Evolutionary conservation across 371 early-diverging fungal genomes (phyloP).

Genomic region (Mucor velutinosus): DNA sequence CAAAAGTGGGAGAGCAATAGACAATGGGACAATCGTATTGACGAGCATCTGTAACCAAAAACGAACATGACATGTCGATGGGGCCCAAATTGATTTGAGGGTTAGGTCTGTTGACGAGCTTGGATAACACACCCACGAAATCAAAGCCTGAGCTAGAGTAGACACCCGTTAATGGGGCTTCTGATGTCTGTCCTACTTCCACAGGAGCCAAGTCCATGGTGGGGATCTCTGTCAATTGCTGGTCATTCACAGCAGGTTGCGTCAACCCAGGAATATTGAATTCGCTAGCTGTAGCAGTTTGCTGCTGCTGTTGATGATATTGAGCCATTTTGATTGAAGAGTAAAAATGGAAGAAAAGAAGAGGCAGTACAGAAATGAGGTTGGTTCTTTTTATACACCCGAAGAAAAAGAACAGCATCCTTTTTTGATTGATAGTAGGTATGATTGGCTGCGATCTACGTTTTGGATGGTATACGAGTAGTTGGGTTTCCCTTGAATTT

Average conservation of each 20-base stretch:
- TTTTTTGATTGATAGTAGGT: not conserved
- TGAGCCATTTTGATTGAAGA: not conserved
- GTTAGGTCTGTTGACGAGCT: constrained; percentile 59
- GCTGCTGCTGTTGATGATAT: not conserved
- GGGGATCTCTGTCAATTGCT: constrained; percentile 16
- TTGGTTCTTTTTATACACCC: not conserved
- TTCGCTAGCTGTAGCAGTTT: not conserved
- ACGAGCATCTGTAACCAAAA: constrained; percentile 60
- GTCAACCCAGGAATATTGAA: constrained; percentile 14
- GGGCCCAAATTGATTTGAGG: constrained; percentile 68
- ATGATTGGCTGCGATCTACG: not conserved
- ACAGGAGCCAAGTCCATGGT: constrained; percentile 17
- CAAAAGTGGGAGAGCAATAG: constrained; percentile 67
- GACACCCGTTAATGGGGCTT: constrained; percentile 37
- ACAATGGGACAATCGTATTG: constrained; percentile 60
- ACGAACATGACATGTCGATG: constrained; percentile 68
- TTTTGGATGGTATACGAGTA: not conserved
- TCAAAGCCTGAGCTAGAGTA: constrained; percentile 65
- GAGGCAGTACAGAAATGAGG: not conserved
- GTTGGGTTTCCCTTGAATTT: not conserved
- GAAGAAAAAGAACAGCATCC: not conserved
- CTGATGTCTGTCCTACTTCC: constrained; percentile 7
- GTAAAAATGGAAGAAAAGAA: not conserved
- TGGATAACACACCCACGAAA: constrained; percentile 55
- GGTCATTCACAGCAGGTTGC: constrained; percentile 11